Evolutionary conservation across 2,329 filamentous ascomycete species (phyloP).

Genomic region (Ascochyta koolunga): DNA sequence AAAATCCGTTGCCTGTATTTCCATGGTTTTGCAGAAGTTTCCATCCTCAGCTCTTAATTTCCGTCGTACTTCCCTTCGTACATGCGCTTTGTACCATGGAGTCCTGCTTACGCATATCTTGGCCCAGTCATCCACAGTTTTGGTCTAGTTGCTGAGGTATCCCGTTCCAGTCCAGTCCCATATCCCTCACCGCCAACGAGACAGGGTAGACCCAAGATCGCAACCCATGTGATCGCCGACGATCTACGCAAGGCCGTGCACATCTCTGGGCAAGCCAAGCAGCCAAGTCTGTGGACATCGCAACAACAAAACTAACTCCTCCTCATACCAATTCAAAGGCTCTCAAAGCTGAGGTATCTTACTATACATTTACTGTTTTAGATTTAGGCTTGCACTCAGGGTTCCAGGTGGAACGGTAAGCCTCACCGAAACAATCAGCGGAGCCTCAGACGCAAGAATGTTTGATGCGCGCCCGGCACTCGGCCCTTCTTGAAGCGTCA

Average conservation of each 20-base stretch:
- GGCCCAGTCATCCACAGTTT: not conserved
- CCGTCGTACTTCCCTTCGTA: not conserved
- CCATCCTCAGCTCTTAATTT: not conserved
- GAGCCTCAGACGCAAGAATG: conserved; percentile 4
- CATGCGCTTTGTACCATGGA: not conserved
- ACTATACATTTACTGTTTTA: not conserved
- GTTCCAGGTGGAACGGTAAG: conserved; percentile 3
- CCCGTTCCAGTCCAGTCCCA: not conserved
- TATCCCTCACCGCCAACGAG: conserved; percentile 8
- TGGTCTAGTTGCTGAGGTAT: not conserved
- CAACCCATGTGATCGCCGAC: conserved; percentile 9
- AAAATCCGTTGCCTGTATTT: too few species aligned
- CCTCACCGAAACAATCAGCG: not conserved
- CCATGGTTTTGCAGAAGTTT: too few species aligned
- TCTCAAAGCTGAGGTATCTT: not conserved
- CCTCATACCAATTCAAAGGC: not conserved
- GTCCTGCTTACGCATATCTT: not conserved
- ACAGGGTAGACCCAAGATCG: not conserved
- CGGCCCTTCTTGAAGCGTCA: conserved; percentile 9
- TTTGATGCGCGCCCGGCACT: conserved; percentile 16
- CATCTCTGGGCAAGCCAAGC: conserved; percentile 16
- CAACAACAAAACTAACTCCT: not conserved
- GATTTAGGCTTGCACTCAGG: not conserved
- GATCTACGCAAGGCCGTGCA: conserved; percentile 17
- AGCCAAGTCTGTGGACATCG: conserved; percentile 7